Conservation (phyloP, 768 basidiomycete species). For the Rhizopogon salebrosus region DNA sequence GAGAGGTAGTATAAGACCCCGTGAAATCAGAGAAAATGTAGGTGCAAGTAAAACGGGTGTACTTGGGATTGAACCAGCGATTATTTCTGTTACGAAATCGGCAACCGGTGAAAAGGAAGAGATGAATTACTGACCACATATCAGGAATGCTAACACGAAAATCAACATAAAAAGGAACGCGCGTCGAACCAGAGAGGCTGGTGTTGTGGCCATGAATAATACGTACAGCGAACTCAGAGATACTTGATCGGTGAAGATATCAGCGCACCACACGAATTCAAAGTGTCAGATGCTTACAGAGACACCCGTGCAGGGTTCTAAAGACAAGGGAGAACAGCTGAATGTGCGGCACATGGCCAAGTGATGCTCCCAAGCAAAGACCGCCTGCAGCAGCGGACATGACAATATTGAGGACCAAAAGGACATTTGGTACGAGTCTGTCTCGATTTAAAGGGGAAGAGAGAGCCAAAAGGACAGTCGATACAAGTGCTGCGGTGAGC, state of each 20-base stretch:
- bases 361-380: conserved; percentile 13
- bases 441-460: conserved; percentile 8
- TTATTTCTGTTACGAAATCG: conserved; percentile 13
- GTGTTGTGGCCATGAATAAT: conserved; percentile 10
- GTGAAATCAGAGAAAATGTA: conserved; percentile 18
- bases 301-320: conserved; percentile 13
- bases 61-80: conserved; percentile 19
- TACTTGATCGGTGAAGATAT: conserved; percentile 11
- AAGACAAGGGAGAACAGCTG: conserved; percentile 12
- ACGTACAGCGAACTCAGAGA: conserved; percentile 20
- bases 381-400: conserved; percentile 19
- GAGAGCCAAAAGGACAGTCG: conserved; percentile 9
- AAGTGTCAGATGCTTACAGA: conserved; percentile 11
- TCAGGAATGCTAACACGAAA: conserved; percentile 16
- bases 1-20: conserved; percentile 14
- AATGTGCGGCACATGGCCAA: conserved; percentile 8
- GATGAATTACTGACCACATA: conserved; percentile 19
- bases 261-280: neutral
- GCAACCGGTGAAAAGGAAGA: neutral
- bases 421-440: conserved; percentile 2
- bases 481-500: conserved; percentile 18
- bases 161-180: conserved; percentile 12
- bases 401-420: conserved; percentile 17
- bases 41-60: conserved; percentile 21
- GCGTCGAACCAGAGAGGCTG: conserved; percentile 1